Conservation (phyloP, 148 eudicot species). For the Camellia japonica region DNA sequence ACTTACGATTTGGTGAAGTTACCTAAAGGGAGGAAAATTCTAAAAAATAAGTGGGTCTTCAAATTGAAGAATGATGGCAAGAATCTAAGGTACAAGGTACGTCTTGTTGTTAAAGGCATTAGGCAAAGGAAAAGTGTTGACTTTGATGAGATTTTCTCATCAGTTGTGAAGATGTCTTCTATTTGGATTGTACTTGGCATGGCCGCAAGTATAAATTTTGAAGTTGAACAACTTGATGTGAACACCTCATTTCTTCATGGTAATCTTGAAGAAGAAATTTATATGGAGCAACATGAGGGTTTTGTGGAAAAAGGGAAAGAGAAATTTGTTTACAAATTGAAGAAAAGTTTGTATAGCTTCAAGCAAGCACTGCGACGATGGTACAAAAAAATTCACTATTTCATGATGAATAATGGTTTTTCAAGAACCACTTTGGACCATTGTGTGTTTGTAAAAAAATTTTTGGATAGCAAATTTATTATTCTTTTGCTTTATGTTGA, state of each 20-base stretch:
- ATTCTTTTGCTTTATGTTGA: constrained; percentile 18
- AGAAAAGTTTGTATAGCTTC: constrained; percentile 15
- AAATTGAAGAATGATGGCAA: not conserved
- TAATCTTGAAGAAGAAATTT: not conserved
- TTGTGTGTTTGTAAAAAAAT: constrained; percentile 9
- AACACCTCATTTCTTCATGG: constrained; percentile 8
- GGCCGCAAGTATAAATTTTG: not conserved
- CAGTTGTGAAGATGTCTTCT: constrained; percentile 6
- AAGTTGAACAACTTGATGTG: constrained; percentile 8
- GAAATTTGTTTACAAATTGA: not conserved
- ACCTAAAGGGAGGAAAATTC: not conserved
- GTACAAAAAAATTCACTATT: constrained; percentile 15
- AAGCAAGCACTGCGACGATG: constrained; percentile 19
- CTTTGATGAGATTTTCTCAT: not conserved
- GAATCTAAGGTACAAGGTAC: not conserved
- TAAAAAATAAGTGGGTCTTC: not conserved
- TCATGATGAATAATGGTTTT: not conserved
- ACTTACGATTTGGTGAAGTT: not conserved
- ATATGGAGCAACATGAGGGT: constrained; percentile 18
- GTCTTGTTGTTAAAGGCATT: not conserved
- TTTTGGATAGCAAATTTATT: constrained; percentile 5
- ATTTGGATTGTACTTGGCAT: constrained; percentile 1
- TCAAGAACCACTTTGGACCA: not conserved
- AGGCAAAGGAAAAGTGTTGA: not conserved
- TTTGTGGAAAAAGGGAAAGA: constrained; percentile 12